phyloP scores from a whole-genome alignment of 345 rosid species.

The Populus deltoides region DNA sequence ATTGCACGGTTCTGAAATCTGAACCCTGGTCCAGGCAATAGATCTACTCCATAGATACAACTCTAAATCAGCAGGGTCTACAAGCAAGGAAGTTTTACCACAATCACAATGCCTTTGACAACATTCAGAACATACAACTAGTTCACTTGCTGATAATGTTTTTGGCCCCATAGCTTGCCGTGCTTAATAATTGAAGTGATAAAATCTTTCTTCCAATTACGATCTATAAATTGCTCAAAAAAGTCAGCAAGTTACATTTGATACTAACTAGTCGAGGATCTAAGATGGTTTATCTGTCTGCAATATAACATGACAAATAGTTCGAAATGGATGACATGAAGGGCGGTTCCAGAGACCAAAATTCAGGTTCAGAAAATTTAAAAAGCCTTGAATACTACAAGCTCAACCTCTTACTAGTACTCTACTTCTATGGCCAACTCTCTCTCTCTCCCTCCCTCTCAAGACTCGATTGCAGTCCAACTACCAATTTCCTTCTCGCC shows the following conservation, averaged over 20 bases:
- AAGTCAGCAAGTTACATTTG: neutral
- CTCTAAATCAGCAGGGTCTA: too few species aligned
- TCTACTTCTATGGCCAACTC: neutral
- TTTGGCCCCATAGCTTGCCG: neutral
- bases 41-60: too few species aligned
- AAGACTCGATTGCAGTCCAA: neutral
- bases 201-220: neutral
- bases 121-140: neutral
- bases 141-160: neutral
- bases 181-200: neutral
- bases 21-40: neutral
- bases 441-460: neutral
- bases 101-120: too few species aligned
- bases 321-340: constrained; percentile 12
- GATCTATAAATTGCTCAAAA: neutral
- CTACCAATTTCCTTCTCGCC: neutral
- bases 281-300: neutral
- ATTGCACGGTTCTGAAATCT: too few species aligned
- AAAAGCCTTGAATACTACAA: constrained; percentile 22
- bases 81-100: too few species aligned
- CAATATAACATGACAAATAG: constrained; percentile 1
- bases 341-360: constrained; percentile 14
- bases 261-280: neutral
- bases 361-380: constrained; percentile 13
- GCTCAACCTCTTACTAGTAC: constrained; percentile 4